Base-by-base conservation (phyloP, 2,329 filamentous ascomycete species). In the Pseudogymnoascus sp. region DNA sequence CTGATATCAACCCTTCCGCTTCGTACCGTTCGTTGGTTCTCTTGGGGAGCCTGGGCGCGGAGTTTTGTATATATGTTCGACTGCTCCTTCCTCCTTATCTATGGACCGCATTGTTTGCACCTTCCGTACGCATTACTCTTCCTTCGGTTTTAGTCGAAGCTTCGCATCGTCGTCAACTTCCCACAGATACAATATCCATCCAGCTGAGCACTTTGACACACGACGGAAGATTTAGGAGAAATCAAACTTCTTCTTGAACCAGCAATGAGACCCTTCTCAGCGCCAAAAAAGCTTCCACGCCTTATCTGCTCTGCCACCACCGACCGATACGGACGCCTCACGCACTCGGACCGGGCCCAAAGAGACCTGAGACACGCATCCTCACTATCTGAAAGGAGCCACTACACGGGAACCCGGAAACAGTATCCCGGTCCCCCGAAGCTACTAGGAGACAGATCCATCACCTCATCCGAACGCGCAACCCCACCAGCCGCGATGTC, bases 41-140 rank as follows among this genome's bases (percentile, higher is more conserved):
- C 29, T 13, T 35, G 29, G 50, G 5, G 29, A 33, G 16, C 29
- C 50, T 56, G 29, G 50, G 50, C 50, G 29, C 10, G 11, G 10
- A 6, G 50, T 33, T 56, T 56, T 56, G 50, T 56, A 56, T 56
- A 56, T 56, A 56, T 56, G 50, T 33, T 56, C n/a, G 50, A 21
- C 33, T 29, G 50, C 31, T 56, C 50, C 50, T 56, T 56, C 50
- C 29, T 56, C 29, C 13, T 56, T 56, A 56, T 56, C 29, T 2
- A 21, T 29, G 7, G 50, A 8, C 29, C 29, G 8, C 19, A 56
- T 14, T 33, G n/a, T 35, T 14, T 53, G 26, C 47, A 53, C 50
- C 29, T 56, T 56, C 50, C 50, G 10, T 19, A 53, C 50, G 19
- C 50, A 26, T 33, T 11, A 10, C 50, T 14, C 50, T 21, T 35